Conservation (phyloP, 2,329 filamentous ascomycete genomes). For the Sporothrix pseudoabietina region DNA sequence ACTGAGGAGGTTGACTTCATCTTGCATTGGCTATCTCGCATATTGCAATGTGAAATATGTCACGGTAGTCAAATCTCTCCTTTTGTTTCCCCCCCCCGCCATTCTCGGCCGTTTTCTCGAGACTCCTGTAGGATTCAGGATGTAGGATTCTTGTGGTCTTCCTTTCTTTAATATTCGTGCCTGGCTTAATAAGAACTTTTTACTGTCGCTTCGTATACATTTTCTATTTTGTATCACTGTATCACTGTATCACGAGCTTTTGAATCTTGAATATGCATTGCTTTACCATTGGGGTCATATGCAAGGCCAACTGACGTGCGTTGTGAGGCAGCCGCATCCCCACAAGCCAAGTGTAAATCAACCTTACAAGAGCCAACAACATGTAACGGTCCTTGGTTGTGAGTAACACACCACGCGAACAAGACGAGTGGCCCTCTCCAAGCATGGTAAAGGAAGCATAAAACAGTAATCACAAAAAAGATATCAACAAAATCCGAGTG, state of each 20-base stretch:
- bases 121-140: conserved; percentile 7
- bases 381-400: neutral
- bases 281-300: neutral
- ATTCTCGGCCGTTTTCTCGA: neutral
- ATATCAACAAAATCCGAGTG: neutral
- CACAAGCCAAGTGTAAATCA: neutral
- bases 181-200: neutral
- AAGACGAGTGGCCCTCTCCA: neutral
- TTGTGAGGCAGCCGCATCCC: neutral
- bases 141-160: neutral
- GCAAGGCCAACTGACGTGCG: neutral
- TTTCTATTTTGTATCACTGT: neutral
- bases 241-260: neutral
- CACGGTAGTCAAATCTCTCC: neutral
- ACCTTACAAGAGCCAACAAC: neutral
- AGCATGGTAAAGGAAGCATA: neutral
- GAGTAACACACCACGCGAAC: neutral
- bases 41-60: neutral
- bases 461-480: neutral
- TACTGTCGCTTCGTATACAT: neutral
- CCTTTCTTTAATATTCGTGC: neutral
- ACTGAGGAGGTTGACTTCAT: neutral
- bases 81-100: neutral
- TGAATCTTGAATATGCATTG: neutral
- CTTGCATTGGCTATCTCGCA: neutral